These are phyloP conservation scores for Calocera cornea DNA, from an alignment of 768 basidiomycete genomes.

Conservation along the genomic window DNA sequence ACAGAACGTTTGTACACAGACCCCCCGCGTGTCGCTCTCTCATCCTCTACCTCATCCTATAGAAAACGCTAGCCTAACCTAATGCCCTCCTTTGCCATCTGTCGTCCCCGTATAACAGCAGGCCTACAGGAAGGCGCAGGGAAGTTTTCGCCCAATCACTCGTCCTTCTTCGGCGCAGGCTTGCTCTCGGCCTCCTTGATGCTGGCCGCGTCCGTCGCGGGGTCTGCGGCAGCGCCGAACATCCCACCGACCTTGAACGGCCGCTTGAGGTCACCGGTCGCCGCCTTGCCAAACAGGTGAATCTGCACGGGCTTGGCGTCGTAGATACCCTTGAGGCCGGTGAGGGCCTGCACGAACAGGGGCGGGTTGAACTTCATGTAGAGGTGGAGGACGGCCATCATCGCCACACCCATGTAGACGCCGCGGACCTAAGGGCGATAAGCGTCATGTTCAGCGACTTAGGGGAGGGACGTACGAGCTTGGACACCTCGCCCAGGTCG, in stretches of 20 bases:
- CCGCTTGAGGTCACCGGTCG: slow-evolving; percentile 76
- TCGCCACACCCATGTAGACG: slow-evolving; percentile 61
- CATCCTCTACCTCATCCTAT: not conserved
- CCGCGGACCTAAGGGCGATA: slow-evolving; percentile 37
- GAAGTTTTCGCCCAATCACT: slow-evolving; percentile 22
- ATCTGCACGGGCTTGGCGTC: slow-evolving; percentile 77
- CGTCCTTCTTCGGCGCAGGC: slow-evolving; percentile 67
- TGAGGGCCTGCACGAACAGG: slow-evolving; percentile 85
- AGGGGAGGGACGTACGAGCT: slow-evolving; percentile 33
- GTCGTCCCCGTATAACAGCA: not conserved
- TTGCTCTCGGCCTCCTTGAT: slow-evolving; percentile 84
- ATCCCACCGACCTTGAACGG: slow-evolving; percentile 71
- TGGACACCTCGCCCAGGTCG: slow-evolving; percentile 76
- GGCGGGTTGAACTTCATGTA: slow-evolving; percentile 96
- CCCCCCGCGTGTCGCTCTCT: not conserved
- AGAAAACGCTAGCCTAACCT: slow-evolving; percentile 3
- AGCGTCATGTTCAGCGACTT: not conserved
- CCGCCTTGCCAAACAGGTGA: slow-evolving; percentile 62
- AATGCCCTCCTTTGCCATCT: not conserved
- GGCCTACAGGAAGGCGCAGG: too few species aligned
- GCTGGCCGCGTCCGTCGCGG: slow-evolving; percentile 72
- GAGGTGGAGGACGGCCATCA: slow-evolving; percentile 85
- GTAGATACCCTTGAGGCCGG: slow-evolving; percentile 84
- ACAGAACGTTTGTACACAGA: not conserved
- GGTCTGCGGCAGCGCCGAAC: slow-evolving; percentile 63